phyloP scores from a whole-genome alignment of 2,329 filamentous ascomycete genomes.

The Phoma sp. region DNA sequence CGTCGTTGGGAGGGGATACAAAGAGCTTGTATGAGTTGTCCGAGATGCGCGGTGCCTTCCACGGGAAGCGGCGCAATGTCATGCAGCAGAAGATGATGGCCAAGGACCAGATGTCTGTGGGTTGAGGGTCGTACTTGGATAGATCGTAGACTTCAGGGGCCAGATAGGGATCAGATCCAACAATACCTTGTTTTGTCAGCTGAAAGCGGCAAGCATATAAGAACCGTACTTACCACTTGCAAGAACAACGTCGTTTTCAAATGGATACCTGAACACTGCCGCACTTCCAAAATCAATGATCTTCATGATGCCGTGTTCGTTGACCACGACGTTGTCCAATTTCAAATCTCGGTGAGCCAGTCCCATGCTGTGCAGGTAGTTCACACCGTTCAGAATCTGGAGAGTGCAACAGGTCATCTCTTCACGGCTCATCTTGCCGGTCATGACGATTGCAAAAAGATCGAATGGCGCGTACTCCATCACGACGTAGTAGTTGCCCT shows the following conservation, averaged over 20 bases:
- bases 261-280: conserved; percentile 95
- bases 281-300: conserved; percentile 99
- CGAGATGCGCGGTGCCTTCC: conserved; percentile 90
- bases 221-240: conserved; percentile 70
- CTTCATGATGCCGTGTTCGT: conserved; percentile 97
- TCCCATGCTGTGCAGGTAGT: conserved; percentile 93
- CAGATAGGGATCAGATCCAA: conserved; percentile 91
- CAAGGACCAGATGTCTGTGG: conserved; percentile 96
- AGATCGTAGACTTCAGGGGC: conserved; percentile 96
- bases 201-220: neutral
- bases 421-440: conserved; percentile 91
- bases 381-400: conserved; percentile 92
- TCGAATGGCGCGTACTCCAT: conserved; percentile 99
- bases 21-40: conserved; percentile 97
- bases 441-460: conserved; percentile 98
- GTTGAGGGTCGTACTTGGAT: conserved; percentile 89
- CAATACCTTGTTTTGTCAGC: conserved; percentile 63
- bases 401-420: conserved; percentile 91
- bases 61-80: conserved; percentile 92
- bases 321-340: conserved; percentile 97
- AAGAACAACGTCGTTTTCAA: conserved; percentile 84
- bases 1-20: conserved; percentile 74
- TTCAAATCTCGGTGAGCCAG: conserved; percentile 94
- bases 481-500: conserved; percentile 93
- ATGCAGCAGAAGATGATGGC: conserved; percentile 99